Evolutionary conservation across 768 basidiomycete species (phyloP).

Genomic region (Lactarius indigo): DNA sequence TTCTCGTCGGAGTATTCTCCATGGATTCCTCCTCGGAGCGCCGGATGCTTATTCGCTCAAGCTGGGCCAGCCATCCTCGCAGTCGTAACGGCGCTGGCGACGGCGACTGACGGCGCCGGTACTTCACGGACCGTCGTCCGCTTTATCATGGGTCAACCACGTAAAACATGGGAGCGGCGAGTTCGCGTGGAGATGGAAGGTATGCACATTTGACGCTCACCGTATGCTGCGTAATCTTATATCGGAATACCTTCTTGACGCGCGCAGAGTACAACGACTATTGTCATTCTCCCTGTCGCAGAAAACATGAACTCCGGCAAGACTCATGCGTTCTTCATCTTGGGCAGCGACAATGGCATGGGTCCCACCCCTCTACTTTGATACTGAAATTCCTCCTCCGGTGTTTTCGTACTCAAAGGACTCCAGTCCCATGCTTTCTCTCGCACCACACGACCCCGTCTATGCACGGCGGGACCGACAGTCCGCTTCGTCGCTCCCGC

Average conservation of each 20-base stretch:
- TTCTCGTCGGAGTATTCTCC: constrained; percentile 89
- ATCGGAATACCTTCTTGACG: constrained; percentile 5
- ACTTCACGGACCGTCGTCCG: constrained; percentile 83
- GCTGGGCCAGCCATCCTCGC: constrained; percentile 82
- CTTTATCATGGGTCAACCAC: constrained; percentile 85
- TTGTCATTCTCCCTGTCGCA: constrained; percentile 72
- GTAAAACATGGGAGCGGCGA: constrained; percentile 71
- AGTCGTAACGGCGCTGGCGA: constrained; percentile 70
- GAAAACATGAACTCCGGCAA: constrained; percentile 99
- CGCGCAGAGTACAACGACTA: constrained; percentile 75
- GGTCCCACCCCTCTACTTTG: constrained; percentile 74
- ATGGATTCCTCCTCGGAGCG: constrained; percentile 82
- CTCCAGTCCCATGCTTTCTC: constrained; percentile 50
- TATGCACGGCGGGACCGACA: constrained; percentile 50
- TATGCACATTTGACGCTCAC: constrained; percentile 40
- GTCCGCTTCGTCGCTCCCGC: constrained; percentile 40
- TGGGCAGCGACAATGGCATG: constrained; percentile 92
- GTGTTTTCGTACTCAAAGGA: constrained; percentile 65
- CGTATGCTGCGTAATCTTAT: neutral
- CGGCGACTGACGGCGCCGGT: constrained; percentile 65
- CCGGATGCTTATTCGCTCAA: constrained; percentile 80
- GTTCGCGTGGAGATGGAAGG: constrained; percentile 89
- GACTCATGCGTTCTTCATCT: constrained; percentile 82
- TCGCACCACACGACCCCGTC: constrained; percentile 72
- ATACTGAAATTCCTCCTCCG: constrained; percentile 42